Conservation (phyloP, 495 filamentous ascomycete species). For the Penicillium cosmopolitanum region DNA sequence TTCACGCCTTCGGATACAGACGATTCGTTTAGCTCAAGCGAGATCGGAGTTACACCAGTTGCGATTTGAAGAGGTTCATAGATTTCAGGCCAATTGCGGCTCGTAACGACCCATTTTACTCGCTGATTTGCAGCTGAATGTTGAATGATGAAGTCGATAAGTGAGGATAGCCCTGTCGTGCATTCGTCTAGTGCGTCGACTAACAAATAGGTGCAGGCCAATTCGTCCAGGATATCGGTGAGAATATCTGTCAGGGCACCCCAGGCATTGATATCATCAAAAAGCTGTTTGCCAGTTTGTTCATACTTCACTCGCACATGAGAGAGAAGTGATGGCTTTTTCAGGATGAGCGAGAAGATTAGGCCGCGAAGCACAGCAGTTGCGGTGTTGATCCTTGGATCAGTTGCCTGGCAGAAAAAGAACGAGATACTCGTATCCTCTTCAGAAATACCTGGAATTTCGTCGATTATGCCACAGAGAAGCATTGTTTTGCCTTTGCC, state of each 20-base stretch:
- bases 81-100: constrained; percentile 33
- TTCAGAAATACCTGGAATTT: constrained; percentile 23
- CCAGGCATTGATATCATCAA: constrained; percentile 40
- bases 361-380: constrained; percentile 44
- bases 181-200: constrained; percentile 57
- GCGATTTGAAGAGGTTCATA: constrained; percentile 10
- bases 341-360: constrained; percentile 40
- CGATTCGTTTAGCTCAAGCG: constrained; percentile 28
- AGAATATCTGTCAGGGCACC: constrained; percentile 33
- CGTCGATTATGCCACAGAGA: constrained; percentile 44
- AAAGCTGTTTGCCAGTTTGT: constrained; percentile 23
- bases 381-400: constrained; percentile 40
- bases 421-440: constrained; percentile 33
- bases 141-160: constrained; percentile 37
- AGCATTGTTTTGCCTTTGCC: constrained; percentile 46
- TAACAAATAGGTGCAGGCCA: constrained; percentile 38
- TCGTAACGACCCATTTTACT: constrained; percentile 38
- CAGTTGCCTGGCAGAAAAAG: constrained; percentile 52
- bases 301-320: constrained; percentile 24
- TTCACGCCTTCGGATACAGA: constrained; percentile 26
- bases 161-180: constrained; percentile 17
- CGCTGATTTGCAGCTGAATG: background rate
- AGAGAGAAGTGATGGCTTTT: constrained; percentile 37
- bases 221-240: constrained; percentile 38
- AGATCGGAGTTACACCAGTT: background rate